These are phyloP conservation scores for Paramecium pentaurelia DNA, from an alignment of 73 alveolate genomes.

Conservation along the genomic window DNA sequence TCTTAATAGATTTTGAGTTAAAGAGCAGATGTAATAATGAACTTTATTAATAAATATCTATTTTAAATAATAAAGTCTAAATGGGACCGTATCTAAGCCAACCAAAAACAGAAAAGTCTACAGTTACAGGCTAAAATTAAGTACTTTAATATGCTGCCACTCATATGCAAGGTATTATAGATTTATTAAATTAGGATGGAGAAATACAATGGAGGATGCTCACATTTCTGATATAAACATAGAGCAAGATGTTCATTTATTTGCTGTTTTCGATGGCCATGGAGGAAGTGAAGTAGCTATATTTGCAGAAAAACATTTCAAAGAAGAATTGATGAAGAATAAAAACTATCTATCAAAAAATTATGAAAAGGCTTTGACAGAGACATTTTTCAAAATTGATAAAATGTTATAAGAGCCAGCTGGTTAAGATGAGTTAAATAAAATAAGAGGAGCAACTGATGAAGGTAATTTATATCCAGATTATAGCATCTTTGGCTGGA, in stretches of 20 bases:
- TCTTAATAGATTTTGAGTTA: background rate
- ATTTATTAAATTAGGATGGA: constrained; percentile 57
- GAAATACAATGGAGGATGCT: constrained; percentile 88
- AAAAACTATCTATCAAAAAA: constrained; percentile 63
- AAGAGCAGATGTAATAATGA: background rate
- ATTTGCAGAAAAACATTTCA: constrained; percentile 74
- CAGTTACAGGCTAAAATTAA: constrained; percentile 71
- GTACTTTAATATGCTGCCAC: constrained; percentile 68
- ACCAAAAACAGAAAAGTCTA: constrained; percentile 80
- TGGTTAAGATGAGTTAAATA: constrained; percentile 60
- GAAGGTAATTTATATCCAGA: background rate
- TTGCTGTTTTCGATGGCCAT: constrained; percentile 96
- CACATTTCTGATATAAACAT: constrained; percentile 69
- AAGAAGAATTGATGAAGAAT: constrained; percentile 65
- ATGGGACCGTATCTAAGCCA: constrained; percentile 86
- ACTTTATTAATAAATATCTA: background rate
- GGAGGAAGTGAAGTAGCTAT: constrained; percentile 95
- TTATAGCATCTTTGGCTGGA: constrained; percentile 62
- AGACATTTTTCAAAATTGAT: constrained; percentile 83
- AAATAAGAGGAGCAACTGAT: constrained; percentile 26
- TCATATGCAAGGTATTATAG: constrained; percentile 68
- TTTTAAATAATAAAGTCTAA: background rate
- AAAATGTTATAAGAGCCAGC: constrained; percentile 57
- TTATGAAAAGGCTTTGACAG: constrained; percentile 77
- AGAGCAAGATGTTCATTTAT: constrained; percentile 72